phyloP scores from a whole-genome alignment of 108 stramenopile genomes.

The Skeletonema menzelii region DNA sequence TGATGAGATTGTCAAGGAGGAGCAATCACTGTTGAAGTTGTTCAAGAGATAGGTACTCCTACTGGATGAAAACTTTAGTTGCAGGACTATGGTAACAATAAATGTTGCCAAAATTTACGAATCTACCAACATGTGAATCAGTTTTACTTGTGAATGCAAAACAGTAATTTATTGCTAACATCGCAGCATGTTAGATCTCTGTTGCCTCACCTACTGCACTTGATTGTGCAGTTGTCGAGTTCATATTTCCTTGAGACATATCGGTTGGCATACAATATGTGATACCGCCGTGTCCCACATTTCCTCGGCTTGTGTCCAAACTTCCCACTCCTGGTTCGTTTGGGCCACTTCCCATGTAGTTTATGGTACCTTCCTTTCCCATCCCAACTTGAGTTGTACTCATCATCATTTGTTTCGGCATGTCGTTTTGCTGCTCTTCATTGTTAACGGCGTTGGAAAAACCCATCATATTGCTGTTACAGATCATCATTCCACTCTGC shows the following conservation, averaged over 20 bases:
- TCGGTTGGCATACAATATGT: background rate
- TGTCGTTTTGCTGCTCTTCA: background rate
- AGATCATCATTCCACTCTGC: too few species aligned
- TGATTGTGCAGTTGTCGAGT: background rate
- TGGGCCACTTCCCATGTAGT: background rate
- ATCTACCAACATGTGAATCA: background rate
- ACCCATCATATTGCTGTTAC: background rate
- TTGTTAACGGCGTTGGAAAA: background rate
- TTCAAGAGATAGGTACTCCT: background rate
- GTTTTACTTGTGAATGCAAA: background rate
- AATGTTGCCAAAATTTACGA: background rate
- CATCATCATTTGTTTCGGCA: background rate
- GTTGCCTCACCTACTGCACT: background rate
- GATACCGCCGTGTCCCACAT: background rate
- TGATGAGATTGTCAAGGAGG: background rate
- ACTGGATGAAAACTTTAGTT: background rate
- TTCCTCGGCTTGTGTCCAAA: background rate
- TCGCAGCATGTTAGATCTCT: background rate
- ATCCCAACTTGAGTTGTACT: background rate
- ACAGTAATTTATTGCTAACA: background rate
- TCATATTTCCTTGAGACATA: background rate
- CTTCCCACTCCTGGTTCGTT: background rate
- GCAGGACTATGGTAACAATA: background rate
- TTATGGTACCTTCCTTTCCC: background rate
- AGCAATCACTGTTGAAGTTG: background rate